These are phyloP conservation scores for Stephanocyclus meneghinianus DNA, from an alignment of 352 stramenopile genomes.

Conservation along the genomic window DNA sequence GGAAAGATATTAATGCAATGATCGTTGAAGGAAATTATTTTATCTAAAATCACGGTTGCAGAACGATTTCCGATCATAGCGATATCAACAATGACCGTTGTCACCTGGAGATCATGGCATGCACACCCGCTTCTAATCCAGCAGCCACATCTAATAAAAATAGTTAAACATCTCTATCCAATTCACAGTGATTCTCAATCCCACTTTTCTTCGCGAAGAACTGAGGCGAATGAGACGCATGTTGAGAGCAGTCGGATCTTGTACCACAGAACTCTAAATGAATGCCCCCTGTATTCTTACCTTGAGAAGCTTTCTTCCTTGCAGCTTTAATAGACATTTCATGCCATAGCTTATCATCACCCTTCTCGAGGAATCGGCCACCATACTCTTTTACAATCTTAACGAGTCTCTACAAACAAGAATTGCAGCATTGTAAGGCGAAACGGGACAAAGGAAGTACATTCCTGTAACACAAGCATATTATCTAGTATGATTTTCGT, in stretches of 20 bases:
- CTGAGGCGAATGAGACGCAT: background rate
- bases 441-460: background rate
- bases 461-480: background rate
- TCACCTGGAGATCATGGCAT: too few relatives aligned
- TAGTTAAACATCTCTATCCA: background rate
- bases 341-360: constrained; percentile 37
- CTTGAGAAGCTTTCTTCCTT: constrained; percentile 51
- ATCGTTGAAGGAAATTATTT: background rate
- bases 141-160: background rate
- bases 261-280: background rate
- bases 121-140: background rate
- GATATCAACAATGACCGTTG: too few relatives aligned
- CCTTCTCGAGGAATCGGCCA: constrained; percentile 47
- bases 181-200: constrained; percentile 5
- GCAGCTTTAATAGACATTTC: constrained; percentile 32
- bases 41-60: background rate
- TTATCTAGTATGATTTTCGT: background rate
- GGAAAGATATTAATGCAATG: background rate
- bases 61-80: background rate
- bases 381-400: constrained; percentile 44
- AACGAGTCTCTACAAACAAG: constrained; percentile 17
- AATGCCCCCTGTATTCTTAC: constrained; percentile 10
- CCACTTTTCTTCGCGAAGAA: constrained; percentile 42
- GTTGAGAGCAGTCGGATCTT: background rate
- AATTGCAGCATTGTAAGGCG: background rate